phyloP scores from a whole-genome alignment of 1,284 basidiomycete genomes.

The Cerrena zonata region DNA sequence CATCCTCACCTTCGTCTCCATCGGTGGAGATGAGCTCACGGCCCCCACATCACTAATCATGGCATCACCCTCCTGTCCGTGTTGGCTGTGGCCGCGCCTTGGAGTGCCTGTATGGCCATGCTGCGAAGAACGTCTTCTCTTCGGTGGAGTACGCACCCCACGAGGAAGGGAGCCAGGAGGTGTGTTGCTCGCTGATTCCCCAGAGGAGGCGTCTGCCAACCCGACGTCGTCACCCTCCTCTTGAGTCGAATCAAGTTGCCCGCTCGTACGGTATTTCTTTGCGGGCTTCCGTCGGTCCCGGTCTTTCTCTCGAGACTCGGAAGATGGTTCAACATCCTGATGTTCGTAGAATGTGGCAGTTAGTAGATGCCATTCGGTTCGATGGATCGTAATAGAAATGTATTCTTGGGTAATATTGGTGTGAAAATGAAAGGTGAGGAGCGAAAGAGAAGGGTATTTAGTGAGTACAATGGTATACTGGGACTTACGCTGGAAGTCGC shows the following conservation, averaged over 20 bases:
- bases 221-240: conserved; percentile 46
- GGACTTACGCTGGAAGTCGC: conserved; percentile 31
- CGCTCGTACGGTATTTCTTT: conserved; percentile 61
- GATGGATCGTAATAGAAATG: too few species aligned
- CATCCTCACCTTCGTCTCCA: conserved; percentile 67
- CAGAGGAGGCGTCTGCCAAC: not conserved
- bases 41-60: conserved; percentile 16
- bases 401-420: too few species aligned
- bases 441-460: not conserved
- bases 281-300: conserved; percentile 50
- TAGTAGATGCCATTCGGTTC: not conserved
- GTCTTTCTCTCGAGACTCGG: conserved; percentile 31
- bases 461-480: not conserved
- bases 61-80: not conserved
- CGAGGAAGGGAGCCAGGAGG: not conserved
- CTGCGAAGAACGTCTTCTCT: not conserved
- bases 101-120: not conserved
- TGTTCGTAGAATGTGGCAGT: conserved; percentile 7
- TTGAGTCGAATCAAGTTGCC: conserved; percentile 53
- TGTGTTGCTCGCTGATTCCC: not conserved
- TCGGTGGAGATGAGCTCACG: conserved; percentile 55
- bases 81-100: not conserved
- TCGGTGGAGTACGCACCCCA: not conserved
- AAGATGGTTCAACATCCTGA: conserved; percentile 38
- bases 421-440: too few species aligned